Evolutionary conservation across 805 yeast species (phyloP), one percentile per base, ranked within the genome.

Genomic region (Candida broadrunensis): DNA sequence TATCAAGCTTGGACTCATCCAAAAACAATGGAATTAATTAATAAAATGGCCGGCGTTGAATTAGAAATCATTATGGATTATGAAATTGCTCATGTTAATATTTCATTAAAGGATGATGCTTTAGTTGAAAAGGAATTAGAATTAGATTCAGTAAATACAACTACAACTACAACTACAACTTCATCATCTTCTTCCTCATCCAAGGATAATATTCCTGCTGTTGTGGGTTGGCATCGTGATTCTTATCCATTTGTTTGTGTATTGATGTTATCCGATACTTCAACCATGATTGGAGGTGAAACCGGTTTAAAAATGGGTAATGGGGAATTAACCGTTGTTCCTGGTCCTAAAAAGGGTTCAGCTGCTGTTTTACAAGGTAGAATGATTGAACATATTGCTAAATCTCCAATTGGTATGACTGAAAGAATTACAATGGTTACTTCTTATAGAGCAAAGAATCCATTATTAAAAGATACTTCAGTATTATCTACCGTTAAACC

Each of bases 191-290:
- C n/a, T n/a, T n/a, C n/a, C n/a, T n/a, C n/a, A n/a, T n/a, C n/a
- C n/a, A n/a, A n/a, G n/a, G 58, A 54, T 5, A 70, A 72, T 31
- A 66, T 76, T 37, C 78, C 79, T 11, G 82, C 80, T 17, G 69
- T 78, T 33, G 81, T 78, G 26, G 77, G 78, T 23, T 80, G 85
- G 85, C 85, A 80, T 62, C 56, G 64, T 39, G 85, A 80, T 53
- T 71, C 80, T n/a, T 78, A 77, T 41, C 84, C 83, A 13, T 78
- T 77, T 53, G 84, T 79, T 15, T 80, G 83, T 58, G 85, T 80
- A 13, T 64, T 79, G 45, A 80, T 80, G 85, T 53, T 80, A 34
- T 72, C 79, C 23, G 83, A 79, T 51, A 80, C 85, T 7, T 47
- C 72, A 2, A 58, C 66, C 34, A 78, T 79, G 83, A 62, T 73